These are phyloP conservation scores for Termitomyces sp. DNA, from an alignment of 1,284 basidiomycete genomes.

Conservation along the genomic window DNA sequence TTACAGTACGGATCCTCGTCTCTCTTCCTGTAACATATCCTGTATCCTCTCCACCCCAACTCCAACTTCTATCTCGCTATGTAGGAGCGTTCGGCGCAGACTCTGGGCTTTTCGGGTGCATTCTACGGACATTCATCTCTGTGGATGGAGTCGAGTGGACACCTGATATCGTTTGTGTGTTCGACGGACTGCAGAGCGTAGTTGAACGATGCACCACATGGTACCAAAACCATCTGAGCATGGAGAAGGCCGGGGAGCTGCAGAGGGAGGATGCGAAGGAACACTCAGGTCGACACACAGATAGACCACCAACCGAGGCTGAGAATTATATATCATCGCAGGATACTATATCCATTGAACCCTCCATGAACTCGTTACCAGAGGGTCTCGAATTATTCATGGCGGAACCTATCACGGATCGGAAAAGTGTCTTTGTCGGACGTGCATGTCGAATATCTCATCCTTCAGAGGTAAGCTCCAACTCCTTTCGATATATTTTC, in stretches of 20 bases:
- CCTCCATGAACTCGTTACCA: conserved; percentile 37
- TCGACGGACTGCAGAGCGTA: conserved; percentile 83
- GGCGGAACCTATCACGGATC: conserved; percentile 75
- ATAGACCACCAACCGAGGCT: conserved; percentile 4
- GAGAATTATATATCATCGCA: conserved; percentile 13
- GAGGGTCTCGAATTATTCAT: conserved; percentile 59
- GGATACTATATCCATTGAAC: conserved; percentile 13
- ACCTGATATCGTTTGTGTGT: conserved; percentile 75
- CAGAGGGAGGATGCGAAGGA: conserved; percentile 50
- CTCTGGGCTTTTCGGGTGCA: conserved; percentile 65
- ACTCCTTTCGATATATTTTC: background rate
- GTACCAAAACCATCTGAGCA: conserved; percentile 63
- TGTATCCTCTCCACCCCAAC: conserved; percentile 63
- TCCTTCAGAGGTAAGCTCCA: conserved; percentile 59
- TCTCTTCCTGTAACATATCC: conserved; percentile 76
- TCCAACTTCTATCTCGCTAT: conserved; percentile 84
- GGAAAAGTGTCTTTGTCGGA: conserved; percentile 82
- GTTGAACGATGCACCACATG: conserved; percentile 62
- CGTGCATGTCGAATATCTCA: conserved; percentile 75
- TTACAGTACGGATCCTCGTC: conserved; percentile 62
- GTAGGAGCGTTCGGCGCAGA: conserved; percentile 78
- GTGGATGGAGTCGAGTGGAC: conserved; percentile 69
- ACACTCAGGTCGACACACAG: conserved; percentile 6
- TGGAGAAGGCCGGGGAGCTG: conserved; percentile 52
- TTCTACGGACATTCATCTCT: conserved; percentile 82